Evolutionary conservation across 345 rosid species (phyloP).

Genomic region (Euclidium syriacum): DNA sequence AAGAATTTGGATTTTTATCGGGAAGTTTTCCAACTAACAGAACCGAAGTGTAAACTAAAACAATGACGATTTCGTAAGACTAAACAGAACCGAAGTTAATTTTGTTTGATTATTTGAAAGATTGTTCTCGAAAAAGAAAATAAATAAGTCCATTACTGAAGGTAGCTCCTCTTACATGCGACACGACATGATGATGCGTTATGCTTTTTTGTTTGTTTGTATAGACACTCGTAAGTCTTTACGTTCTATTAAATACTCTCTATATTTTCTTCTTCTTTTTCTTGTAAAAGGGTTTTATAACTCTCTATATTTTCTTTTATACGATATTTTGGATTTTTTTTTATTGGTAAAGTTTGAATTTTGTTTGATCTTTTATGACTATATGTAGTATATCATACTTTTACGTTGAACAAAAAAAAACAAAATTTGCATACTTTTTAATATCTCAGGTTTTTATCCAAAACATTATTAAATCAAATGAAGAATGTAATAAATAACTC

Average conservation of each 20-base stretch:
- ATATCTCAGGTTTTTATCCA: no score
- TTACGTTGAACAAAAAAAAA: no score
- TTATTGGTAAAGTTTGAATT: no score
- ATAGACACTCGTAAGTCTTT: not conserved
- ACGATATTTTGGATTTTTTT: no score
- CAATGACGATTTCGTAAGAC: not conserved
- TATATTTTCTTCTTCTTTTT: no score
- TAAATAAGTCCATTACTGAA: not conserved
- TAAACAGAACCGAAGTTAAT: not conserved
- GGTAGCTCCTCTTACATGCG: constrained; percentile 1
- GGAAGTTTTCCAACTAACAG: not conserved
- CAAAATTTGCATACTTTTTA: no score
- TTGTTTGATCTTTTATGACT: no score
- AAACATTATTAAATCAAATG: no score
- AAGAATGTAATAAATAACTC: not conserved
- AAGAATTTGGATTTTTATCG: not conserved
- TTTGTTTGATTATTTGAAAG: not conserved
- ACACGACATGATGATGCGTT: constrained; percentile 9
- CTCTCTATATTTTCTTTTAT: no score
- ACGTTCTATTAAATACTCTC: not conserved
- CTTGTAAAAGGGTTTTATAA: no score
- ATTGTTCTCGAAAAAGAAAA: not conserved
- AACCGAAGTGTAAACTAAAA: not conserved
- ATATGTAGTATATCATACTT: no score
- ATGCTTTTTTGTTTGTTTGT: not conserved